A percentile compares a stretch with the other conserved stretches of the same genome.
These are phyloP conservation scores for Halocafeteria seosinensis DNA, from an alignment of 108 stramenopile species.

Conservation along the genomic window DNA sequence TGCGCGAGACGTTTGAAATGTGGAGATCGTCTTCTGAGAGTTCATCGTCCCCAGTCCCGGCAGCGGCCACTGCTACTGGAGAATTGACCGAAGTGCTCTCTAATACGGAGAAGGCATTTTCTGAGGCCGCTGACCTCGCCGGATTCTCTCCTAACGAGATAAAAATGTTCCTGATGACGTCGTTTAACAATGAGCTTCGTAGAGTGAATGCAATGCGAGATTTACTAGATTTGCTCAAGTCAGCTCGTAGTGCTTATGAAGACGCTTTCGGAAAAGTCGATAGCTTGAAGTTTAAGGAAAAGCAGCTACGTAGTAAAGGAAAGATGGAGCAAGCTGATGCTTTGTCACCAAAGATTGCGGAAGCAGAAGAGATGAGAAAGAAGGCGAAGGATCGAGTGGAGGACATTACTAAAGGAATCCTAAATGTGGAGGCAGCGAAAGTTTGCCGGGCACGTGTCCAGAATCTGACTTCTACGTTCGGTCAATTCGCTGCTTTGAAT, in stretches of 20 bases:
- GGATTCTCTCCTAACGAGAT: background rate
- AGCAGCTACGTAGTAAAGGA: background rate
- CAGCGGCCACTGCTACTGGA: background rate
- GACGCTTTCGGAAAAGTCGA: background rate
- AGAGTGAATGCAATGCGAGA: background rate
- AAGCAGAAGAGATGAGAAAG: background rate
- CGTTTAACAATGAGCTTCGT: background rate
- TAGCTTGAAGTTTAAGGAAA: background rate
- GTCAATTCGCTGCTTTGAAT: background rate
- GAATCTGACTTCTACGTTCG: background rate
- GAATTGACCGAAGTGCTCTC: background rate
- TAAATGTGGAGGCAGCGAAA: background rate
- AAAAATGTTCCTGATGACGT: background rate
- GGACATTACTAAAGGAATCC: conserved; percentile 2
- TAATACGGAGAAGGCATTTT: background rate
- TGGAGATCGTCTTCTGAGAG: background rate
- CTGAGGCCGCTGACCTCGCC: background rate
- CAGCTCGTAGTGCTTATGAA: background rate
- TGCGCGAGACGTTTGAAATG: background rate
- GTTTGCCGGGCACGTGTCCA: background rate
- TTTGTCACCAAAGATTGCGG: background rate
- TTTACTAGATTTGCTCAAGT: background rate
- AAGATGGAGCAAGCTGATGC: background rate
- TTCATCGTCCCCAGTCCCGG: background rate
- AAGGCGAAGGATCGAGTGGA: background rate